Evolutionary conservation across 2,329 filamentous ascomycete genomes (phyloP), one percentile per base, ranked within the genome.

Genomic region (Trichoderma arundinaceum): DNA sequence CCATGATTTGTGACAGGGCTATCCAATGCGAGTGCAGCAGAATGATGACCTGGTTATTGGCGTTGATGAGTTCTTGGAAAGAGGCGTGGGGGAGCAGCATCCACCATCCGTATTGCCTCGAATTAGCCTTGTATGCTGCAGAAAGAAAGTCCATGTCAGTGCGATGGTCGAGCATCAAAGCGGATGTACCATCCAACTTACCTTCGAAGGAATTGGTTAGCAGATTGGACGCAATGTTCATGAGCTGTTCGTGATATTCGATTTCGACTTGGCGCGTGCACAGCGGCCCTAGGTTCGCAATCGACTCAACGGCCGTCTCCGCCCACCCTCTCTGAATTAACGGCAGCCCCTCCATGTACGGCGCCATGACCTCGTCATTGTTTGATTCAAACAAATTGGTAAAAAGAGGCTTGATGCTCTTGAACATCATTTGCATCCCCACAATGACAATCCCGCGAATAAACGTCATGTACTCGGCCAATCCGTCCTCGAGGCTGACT

Each of bases 381-480:
- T 81, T 75, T 12, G 79, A 75, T 10, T 78, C 78, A 15, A 80
- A 67, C 13, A 84, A 70, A 66, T 83, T 81, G 52, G 77, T 77
- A 67, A 86, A 87, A 57, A 87, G 75, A 63, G 84, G 80, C 19
- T 79, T 79, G 48, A 82, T 79, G 22, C 81, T 79, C 60, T 81
- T 79, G 66, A 77, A 76, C 73, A 79, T 79, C 80, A 88, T 84
- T 70, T 86, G 84, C 67, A 82, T 79, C 10, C 79, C 81, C 3
- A 88, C 79, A 52, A 87, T 79, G 67, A 84, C 74, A 68, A 88
- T 83, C 15, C 86, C 85, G 33, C 86, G 80, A 67, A 85, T 83
- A 69, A 88, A 87, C 0, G 83, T 86, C 82, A 88, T 84, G 73
- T 82, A 88, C 73, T 88, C 86, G n/a, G 78, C 76, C 75, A 88